Evolutionary conservation across 1,139 yeast genomes (phyloP), one percentile per base, ranked within the genome.

Genomic region (Dujonia santamariae): DNA sequence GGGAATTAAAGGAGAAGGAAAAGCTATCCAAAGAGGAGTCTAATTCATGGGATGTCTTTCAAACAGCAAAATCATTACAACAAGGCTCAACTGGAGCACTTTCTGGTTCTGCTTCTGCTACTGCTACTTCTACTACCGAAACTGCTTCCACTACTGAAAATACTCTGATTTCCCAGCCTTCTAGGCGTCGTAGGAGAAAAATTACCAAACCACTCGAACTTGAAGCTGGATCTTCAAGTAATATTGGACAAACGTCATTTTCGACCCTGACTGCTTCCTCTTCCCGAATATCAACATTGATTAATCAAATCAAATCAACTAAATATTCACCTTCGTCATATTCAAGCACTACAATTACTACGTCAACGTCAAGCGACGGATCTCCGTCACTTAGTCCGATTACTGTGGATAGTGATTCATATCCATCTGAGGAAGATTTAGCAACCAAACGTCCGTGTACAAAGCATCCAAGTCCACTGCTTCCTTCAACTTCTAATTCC

Each of bases 1-100:
- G 63, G 30, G 75, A 67, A 39, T 53, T 53, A 17, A 53, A 60
- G 14, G 64, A 56, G 21, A 38, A 48, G 7, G 54, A 58, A 35
- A 50, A 47, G 25, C 45, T 67, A 15, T 53, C 67, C 1, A 44
- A 52, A 9, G 75, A 67, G 18, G 75, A 69, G 39, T 43, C 54
- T 4, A 50, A 50, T 30, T 58, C 74, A 1, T 69, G 75, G 75
- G 60, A 58, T 17, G 37, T 56, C 27, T 67, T 67, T 40, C 71
- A 68, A 15, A 16, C 19, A 6, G 30, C 30, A 4, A 27, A 17
- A 15, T 20, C 8, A 5, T 17, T 27, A 16, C 16, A 19, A 19
- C 11, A 19, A 19, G n/a, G n/a, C n/a, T n/a, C n/a, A n/a, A n/a
- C n/a, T n/a, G n/a, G n/a, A n/a, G n/a, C n/a, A n/a, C n/a, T n/a